Base-by-base conservation (phyloP, 1,139 yeast genomes). In the Suhomyces guaymorum region DNA sequence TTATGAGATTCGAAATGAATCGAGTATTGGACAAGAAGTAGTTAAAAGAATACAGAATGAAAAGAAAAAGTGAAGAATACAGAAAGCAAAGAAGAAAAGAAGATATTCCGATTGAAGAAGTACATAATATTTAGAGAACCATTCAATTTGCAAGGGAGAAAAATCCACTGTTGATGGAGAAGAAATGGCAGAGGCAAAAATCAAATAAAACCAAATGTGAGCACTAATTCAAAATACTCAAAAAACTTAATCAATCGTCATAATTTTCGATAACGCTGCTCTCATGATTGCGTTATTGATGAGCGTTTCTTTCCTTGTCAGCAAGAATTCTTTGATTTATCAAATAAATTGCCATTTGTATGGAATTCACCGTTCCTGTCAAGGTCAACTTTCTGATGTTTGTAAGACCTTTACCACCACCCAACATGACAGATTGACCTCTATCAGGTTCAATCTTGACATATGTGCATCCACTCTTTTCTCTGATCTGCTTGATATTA, bases 401-500 rank as follows among this genome's bases (percentile, higher is more conserved):
- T 44, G 62, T 67, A 33, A 73, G 63, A 3, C 78, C 80, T 30
- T 71, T 72, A 22, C 81, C 82, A 31, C 82, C 88, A 15, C 75
- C 75, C 36, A 70, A 56, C 69, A 70, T 61, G 41, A 70, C 61
- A 4, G 73, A 63, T 48, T 69, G 74, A 36, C 69, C 69, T 44
- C 57, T 64, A 48, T 70, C 75, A 2, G 75, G 75, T 45, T 76
- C 82, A 35, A 88, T 82, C 47, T 80, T 78, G 16, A 88, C 87
- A 38, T 82, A 80, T 25, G 88, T 75, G 32, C 77, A 71, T 2
- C 95, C 92, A 28, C 92, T 80, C 31, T 78, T 70, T 44, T 81
- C 83, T 47, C 95, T 75, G 30, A 88, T 82, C 43, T 84, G 88
- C 52, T 82, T 85, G 40, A 88, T 83, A 51, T 82, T 85, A 51